Evolutionary conservation across 2,329 filamentous ascomycete genomes (phyloP).

Genomic region (Corynespora cassiicola): DNA sequence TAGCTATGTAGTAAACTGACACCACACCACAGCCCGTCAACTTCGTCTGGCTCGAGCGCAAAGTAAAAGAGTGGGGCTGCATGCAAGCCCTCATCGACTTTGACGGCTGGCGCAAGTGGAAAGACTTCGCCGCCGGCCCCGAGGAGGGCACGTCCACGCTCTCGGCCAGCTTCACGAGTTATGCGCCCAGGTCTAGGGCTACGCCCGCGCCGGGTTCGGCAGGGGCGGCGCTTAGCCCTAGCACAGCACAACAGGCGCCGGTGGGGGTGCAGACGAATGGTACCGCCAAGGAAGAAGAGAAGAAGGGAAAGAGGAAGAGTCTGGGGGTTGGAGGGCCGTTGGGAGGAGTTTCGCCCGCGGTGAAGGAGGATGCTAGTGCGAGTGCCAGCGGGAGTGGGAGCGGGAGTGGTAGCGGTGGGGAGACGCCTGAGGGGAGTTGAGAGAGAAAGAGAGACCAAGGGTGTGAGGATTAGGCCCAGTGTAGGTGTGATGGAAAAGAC

Average conservation of each 20-base stretch:
- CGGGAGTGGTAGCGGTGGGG: no score
- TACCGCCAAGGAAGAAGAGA: constrained; percentile 31
- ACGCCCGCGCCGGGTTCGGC: no score
- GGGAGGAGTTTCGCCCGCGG: no score
- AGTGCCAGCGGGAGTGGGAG: no score
- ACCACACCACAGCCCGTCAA: constrained; percentile 76
- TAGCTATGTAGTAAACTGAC: constrained; percentile 33
- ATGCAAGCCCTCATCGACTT: constrained; percentile 99
- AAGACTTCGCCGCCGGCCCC: constrained; percentile 67
- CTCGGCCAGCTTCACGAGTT: constrained; percentile 37
- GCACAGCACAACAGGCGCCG: constrained; percentile 16
- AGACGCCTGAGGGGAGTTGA: no score
- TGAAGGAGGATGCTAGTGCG: no score
- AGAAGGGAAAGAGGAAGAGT: constrained; percentile 42
- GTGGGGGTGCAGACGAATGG: no score
- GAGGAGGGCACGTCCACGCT: constrained; percentile 46
- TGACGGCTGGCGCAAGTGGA: constrained; percentile 98
- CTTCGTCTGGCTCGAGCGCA: constrained; percentile 95
- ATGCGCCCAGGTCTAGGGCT: constrained; percentile 33
- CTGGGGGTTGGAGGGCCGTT: constrained; percentile 30
- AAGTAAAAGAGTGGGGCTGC: constrained; percentile 99
- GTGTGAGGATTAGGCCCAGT: no score
- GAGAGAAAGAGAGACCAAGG: no score
- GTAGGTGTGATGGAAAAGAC: no score
- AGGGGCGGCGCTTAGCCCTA: constrained; percentile 19